Conservation (phyloP, 2,329 filamentous ascomycete species). For the Colletotrichum plurivorum region DNA sequence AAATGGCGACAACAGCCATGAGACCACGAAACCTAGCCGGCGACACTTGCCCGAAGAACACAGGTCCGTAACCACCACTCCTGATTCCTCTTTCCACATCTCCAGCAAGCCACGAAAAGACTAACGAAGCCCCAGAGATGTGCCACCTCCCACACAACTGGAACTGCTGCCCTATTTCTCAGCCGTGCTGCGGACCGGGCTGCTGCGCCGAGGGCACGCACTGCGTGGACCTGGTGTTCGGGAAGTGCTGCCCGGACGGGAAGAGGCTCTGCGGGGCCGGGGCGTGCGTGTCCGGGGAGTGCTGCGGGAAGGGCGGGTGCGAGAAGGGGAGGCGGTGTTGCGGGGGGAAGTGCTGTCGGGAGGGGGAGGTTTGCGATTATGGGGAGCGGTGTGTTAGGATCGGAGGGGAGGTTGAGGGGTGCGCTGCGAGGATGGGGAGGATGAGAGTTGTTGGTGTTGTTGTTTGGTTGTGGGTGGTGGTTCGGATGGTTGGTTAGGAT, state of each 20-base stretch:
- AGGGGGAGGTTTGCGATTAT: conserved; percentile 16
- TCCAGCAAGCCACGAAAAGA: background rate
- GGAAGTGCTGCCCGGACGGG: conserved; percentile 23
- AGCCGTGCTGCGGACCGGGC: conserved; percentile 28
- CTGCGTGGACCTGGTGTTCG: conserved; percentile 32
- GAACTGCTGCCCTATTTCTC: conserved; percentile 28
- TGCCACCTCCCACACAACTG: conserved; percentile 38
- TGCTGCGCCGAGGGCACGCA: conserved; percentile 22
- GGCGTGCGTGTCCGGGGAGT: conserved; percentile 24
- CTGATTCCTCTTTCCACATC: background rate
- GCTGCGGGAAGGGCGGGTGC: conserved; percentile 19
- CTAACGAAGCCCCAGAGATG: background rate
- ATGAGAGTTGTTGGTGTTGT: background rate
- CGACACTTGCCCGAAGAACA: conserved; percentile 23
- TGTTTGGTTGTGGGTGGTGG: too few relatives aligned
- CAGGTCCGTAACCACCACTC: background rate
- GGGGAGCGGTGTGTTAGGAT: conserved; percentile 4
- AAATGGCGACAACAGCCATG: background rate
- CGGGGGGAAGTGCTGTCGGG: conserved; percentile 7
- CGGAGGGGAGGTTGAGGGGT: background rate
- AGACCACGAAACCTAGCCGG: background rate
- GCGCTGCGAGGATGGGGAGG: background rate
- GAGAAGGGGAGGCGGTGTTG: conserved; percentile 6
- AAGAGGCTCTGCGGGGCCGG: conserved; percentile 20
- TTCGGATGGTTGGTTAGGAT: too few relatives aligned